These are phyloP conservation scores for Lavandula angustifolia DNA, from an alignment of 257 asterid species.

Conservation along the genomic window DNA sequence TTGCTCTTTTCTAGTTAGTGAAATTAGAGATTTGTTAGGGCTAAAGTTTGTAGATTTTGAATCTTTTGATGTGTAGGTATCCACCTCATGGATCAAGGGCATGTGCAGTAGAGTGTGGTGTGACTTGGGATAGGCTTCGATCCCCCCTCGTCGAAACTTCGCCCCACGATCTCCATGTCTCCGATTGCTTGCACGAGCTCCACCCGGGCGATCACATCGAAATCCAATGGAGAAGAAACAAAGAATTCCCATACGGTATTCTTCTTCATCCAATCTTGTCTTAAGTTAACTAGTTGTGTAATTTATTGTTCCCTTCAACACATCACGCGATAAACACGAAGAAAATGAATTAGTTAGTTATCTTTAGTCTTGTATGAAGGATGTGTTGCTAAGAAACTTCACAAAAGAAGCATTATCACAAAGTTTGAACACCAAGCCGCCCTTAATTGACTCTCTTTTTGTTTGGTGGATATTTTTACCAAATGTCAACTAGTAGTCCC, in stretches of 20 bases:
- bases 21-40: neutral
- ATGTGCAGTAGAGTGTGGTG: constrained; percentile 65
- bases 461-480: constrained; percentile 32
- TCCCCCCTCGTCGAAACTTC: constrained; percentile 63
- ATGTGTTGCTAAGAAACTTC: constrained; percentile 26
- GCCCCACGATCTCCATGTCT: constrained; percentile 66
- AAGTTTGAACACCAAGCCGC: constrained; percentile 17
- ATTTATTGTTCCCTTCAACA: too few relatives aligned
- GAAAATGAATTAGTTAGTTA: too few relatives aligned
- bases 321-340: neutral
- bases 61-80: constrained; percentile 46
- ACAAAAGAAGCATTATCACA: constrained; percentile 8
- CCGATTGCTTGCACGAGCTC: constrained; percentile 69
- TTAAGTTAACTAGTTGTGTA: too few relatives aligned
- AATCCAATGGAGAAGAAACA: constrained; percentile 92
- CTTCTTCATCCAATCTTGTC: neutral
- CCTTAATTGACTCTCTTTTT: constrained; percentile 40
- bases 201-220: constrained; percentile 82
- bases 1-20: neutral
- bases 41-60: constrained; percentile 16
- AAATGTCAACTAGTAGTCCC: neutral
- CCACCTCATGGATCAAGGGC: constrained; percentile 81
- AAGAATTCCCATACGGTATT: constrained; percentile 85
- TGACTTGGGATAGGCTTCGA: constrained; percentile 82
- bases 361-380: neutral